These are phyloP conservation scores for Alternaria postmessia DNA, from an alignment of 2,329 filamentous ascomycete genomes.

Conservation along the genomic window DNA sequence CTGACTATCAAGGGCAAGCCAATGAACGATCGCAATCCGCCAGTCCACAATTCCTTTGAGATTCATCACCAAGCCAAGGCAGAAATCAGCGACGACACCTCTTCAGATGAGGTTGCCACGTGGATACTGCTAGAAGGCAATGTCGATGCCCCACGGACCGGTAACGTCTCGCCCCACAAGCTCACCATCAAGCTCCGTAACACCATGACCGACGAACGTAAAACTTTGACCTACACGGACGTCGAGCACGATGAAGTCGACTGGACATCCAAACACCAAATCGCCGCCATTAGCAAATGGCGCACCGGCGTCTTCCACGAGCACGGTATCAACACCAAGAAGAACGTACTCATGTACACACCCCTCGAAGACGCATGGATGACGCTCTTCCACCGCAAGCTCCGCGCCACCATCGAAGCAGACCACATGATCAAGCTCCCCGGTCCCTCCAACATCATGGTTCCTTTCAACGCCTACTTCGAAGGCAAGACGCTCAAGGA, in stretches of 20 bases:
- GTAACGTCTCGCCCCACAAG: conserved; percentile 1
- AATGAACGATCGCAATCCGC: neutral
- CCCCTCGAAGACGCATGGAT: conserved; percentile 27
- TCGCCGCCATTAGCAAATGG: conserved; percentile 7
- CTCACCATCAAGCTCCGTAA: neutral
- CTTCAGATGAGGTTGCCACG: neutral
- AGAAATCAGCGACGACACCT: neutral
- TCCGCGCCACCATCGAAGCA: conserved; percentile 7
- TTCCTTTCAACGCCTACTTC: conserved; percentile 4
- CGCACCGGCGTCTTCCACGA: conserved; percentile 7
- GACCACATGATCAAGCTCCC: conserved; percentile 10
- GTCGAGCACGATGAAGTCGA: conserved; percentile 5
- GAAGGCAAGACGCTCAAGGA: neutral
- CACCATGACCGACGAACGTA: neutral
- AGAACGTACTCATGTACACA: neutral
- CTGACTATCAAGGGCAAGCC: neutral
- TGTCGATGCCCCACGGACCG: neutral
- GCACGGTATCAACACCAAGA: conserved; percentile 5
- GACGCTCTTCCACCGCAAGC: conserved; percentile 19
- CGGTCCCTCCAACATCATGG: neutral
- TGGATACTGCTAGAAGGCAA: conserved; percentile 10
- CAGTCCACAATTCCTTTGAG: neutral
- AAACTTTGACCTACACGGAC: neutral
- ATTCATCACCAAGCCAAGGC: neutral
- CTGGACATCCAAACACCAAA: conserved; percentile 8